A percentile compares a stretch with the other conserved stretches of the same genome.
Conservation (phyloP, 164 flowering plant genomes). For the Berberis vulgaris region DNA sequence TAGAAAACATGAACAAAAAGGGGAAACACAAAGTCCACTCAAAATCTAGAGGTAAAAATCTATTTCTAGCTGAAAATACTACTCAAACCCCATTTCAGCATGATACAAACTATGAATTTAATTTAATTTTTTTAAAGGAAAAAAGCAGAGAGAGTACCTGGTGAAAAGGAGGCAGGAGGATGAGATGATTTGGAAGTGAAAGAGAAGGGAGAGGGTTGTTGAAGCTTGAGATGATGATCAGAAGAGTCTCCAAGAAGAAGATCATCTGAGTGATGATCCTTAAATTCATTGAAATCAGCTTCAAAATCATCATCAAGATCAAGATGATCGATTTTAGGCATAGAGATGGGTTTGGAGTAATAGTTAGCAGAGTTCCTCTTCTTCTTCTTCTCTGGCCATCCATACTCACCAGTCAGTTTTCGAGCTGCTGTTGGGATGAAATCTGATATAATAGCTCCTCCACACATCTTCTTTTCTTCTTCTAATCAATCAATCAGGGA, state of each 20-base stretch:
- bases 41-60: too few relatives aligned
- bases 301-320: slow-evolving; percentile 29
- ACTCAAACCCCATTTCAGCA: too few relatives aligned
- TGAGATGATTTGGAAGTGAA: slow-evolving; percentile 24
- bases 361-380: slow-evolving; percentile 24
- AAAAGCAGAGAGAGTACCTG: too few relatives aligned
- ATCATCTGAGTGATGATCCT: slow-evolving; percentile 41
- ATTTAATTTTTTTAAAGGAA: too few relatives aligned
- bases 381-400: slow-evolving; percentile 38
- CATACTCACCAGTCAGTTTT: slow-evolving; percentile 35
- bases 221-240: slow-evolving; percentile 2
- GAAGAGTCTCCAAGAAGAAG: slow-evolving; percentile 6
- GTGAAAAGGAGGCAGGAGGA: not conserved
- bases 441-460: slow-evolving; percentile 90
- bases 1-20: too few relatives aligned
- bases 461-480: slow-evolving; percentile 51
- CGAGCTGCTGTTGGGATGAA: slow-evolving; percentile 43
- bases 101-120: too few relatives aligned
- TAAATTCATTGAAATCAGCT: slow-evolving; percentile 76
- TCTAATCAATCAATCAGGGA: too few relatives aligned
- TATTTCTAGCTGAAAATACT: too few relatives aligned
- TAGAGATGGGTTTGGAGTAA: slow-evolving; percentile 21
- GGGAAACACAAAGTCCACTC: too few relatives aligned
- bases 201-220: slow-evolving; percentile 23
- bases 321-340: slow-evolving; percentile 29